Evolutionary conservation across 371 early-diverging fungal species (phyloP), one percentile per base, ranked within the genome.

Genomic region (Mortierella sp.): DNA sequence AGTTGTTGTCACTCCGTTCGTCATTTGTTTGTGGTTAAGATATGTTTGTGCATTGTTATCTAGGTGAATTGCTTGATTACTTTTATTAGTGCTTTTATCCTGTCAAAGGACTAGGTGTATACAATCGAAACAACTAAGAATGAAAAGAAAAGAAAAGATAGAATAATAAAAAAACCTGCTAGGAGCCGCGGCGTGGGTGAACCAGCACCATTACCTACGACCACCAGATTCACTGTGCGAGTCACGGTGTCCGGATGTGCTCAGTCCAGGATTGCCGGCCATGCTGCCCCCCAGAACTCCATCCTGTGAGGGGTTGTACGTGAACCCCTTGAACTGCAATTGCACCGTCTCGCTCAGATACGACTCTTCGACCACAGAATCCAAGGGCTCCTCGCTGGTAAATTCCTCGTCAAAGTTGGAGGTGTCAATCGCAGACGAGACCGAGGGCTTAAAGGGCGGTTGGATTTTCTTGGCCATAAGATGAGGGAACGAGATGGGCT

Each of bases 371-470:
- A 92, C 93, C 54, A 96, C 91, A 11, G 98, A 97, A 86, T 98
- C 98, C 72, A 91, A 90, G 10, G 99, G 97, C 18, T 91, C 90
- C 85, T 99, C 99, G 21, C 93, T 91, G 5, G 95, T 95, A 76
- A 95, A 95, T 84, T 95, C 95, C 70, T 94, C 95, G 76, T 95
- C 96, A 88, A 97, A 96, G 84, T 97, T 97, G 29, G 95, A 93
- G 0, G 96, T 95, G 77, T 97, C 97, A 32, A 90, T 92, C 35
- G 95, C 95, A 65, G 92, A 92, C 49, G 89, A 85, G 14, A 98
- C 97, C 72, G 93, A 92, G n/a, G 98, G 98, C 85, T 96, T 96
- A 92, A 98, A 98, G 6, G 97, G 97, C 21, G 99, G 98, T 63
- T 95, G 94, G 85, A 96, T 92, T 83, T 97, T 95, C 84, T 97